These are phyloP conservation scores for Pluteus cervinus DNA, from an alignment of 768 basidiomycete genomes.

Conservation along the genomic window DNA sequence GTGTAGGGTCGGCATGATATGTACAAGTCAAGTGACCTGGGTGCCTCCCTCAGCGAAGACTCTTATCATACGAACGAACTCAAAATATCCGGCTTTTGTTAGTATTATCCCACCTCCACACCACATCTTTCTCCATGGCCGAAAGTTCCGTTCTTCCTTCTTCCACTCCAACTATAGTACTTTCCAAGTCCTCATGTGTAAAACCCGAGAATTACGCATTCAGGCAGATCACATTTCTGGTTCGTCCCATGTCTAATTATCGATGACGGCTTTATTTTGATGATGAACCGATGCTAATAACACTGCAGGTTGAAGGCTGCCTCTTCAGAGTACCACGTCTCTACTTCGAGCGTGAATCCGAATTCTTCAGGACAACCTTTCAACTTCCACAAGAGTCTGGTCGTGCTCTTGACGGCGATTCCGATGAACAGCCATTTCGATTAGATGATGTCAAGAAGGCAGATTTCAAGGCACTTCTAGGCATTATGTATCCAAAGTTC, in stretches of 20 bases:
- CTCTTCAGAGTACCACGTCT: constrained; percentile 3
- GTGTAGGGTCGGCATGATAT: too few relatives aligned
- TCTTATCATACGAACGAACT: too few relatives aligned
- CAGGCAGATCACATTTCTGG: constrained; percentile 5
- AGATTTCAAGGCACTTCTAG: constrained; percentile 10
- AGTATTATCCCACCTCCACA: too few relatives aligned
- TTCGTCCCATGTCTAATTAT: not conserved
- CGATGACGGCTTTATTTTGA: not conserved
- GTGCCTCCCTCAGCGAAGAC: too few relatives aligned
- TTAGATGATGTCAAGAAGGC: constrained; percentile 9
- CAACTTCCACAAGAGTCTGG: constrained; percentile 3
- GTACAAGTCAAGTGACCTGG: too few relatives aligned
- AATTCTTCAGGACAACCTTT: constrained; percentile 4
- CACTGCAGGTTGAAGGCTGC: constrained; percentile 4
- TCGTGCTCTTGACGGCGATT: constrained; percentile 3
- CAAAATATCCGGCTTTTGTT: too few relatives aligned
- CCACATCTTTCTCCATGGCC: too few relatives aligned
- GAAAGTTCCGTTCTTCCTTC: too few relatives aligned
- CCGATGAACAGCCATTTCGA: constrained; percentile 12
- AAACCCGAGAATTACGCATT: constrained; percentile 2
- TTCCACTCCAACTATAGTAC: too few relatives aligned
- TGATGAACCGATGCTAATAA: not conserved
- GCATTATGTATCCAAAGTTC: constrained; percentile 11
- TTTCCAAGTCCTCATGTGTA: too few relatives aligned
- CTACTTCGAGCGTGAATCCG: not conserved